Percentiles rank a stretch among this genome's conserved stretches.
These are phyloP conservation scores for Amanita subjunquillea DNA, from an alignment of 768 basidiomycete genomes.

Conservation along the genomic window DNA sequence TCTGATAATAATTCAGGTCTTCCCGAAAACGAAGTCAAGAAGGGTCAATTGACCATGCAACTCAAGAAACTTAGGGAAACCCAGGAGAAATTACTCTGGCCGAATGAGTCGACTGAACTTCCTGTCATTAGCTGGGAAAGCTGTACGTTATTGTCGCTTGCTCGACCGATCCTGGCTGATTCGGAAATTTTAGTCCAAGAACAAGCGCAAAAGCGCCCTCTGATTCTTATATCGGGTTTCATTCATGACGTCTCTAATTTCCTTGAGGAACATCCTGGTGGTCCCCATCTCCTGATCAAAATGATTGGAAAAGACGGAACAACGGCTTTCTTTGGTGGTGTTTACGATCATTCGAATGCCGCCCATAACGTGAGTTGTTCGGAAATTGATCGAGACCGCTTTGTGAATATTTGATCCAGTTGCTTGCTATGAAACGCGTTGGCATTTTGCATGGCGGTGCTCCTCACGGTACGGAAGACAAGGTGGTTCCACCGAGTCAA, in stretches of 20 bases:
- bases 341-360: slow-evolving; percentile 83
- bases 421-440: slow-evolving; percentile 59
- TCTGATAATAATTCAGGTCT: slow-evolving; percentile 20
- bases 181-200: slow-evolving; percentile 46
- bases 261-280: slow-evolving; percentile 88
- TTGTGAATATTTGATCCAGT: slow-evolving; percentile 16
- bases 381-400: neutral
- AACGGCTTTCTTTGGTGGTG: slow-evolving; percentile 89
- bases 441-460: slow-evolving; percentile 53
- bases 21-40: slow-evolving; percentile 56
- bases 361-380: slow-evolving; percentile 60
- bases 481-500: slow-evolving; percentile 63
- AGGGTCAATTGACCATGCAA: slow-evolving; percentile 92
- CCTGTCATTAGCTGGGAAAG: slow-evolving; percentile 82
- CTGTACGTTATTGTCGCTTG: slow-evolving; percentile 37
- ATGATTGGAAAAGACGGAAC: slow-evolving; percentile 88
- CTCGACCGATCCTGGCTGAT: neutral
- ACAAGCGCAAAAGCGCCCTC: slow-evolving; percentile 67
- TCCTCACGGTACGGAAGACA: slow-evolving; percentile 49
- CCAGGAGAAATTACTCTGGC: slow-evolving; percentile 74
- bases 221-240: slow-evolving; percentile 84
- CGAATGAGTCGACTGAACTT: slow-evolving; percentile 61
- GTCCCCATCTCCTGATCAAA: slow-evolving; percentile 73
- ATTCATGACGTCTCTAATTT: slow-evolving; percentile 85
- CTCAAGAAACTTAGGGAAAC: slow-evolving; percentile 77